Conservation (phyloP, 768 basidiomycete genomes). For the Aureoboletus auriporus region DNA sequence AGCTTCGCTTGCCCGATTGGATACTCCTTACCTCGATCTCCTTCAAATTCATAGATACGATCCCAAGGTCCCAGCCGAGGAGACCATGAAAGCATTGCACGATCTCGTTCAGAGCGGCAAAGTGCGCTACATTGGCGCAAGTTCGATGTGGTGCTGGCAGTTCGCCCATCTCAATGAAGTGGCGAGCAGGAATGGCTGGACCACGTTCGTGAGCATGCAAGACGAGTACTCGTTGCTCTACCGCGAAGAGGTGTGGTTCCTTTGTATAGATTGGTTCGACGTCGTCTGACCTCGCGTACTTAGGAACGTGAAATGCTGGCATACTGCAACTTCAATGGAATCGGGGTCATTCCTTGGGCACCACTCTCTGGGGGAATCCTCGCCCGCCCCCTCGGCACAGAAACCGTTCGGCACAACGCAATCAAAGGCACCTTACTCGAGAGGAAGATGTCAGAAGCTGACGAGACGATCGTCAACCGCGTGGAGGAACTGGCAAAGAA, state of each 20-base stretch:
- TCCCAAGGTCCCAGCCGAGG: constrained; percentile 31
- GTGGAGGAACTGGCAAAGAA: constrained; percentile 36
- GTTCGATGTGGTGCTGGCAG: constrained; percentile 46
- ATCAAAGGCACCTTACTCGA: constrained; percentile 24
- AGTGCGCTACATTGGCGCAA: constrained; percentile 49
- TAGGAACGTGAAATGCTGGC: constrained; percentile 45
- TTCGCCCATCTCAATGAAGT: constrained; percentile 43
- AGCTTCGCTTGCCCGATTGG: constrained; percentile 33
- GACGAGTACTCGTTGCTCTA: constrained; percentile 52
- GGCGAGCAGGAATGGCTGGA: constrained; percentile 43
- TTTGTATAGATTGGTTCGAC: neutral
- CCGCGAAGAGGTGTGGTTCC: constrained; percentile 41
- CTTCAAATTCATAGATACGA: constrained; percentile 47
- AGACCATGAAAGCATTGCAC: constrained; percentile 50
- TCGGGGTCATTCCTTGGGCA: constrained; percentile 51
- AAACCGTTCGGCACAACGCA: constrained; percentile 15
- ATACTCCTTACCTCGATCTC: constrained; percentile 36
- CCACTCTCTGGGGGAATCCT: constrained; percentile 40
- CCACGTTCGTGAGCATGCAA: constrained; percentile 56
- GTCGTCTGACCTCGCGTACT: neutral
- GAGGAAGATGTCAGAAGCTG: constrained; percentile 22
- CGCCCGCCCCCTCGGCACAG: constrained; percentile 31
- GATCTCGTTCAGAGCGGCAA: constrained; percentile 46
- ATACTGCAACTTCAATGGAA: constrained; percentile 47
- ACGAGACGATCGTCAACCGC: constrained; percentile 35